Evolutionary conservation across 306 rosid genomes (phyloP).

Genomic region (Biancaea sappan): DNA sequence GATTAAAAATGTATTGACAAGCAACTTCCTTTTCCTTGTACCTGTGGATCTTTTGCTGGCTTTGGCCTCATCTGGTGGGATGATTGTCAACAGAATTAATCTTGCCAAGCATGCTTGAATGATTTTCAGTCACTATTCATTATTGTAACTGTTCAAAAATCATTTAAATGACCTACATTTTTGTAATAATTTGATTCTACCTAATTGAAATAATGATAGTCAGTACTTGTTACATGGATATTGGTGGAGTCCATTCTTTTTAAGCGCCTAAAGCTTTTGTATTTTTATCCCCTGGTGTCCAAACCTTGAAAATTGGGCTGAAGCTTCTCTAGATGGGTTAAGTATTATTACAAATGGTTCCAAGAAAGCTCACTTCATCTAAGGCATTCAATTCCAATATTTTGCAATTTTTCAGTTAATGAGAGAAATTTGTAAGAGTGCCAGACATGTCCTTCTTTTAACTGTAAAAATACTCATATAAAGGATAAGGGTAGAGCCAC

Average conservation of each 20-base stretch:
- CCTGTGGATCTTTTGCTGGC: background rate
- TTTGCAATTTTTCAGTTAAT: background rate
- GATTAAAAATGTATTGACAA: background rate
- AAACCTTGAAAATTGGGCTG: background rate
- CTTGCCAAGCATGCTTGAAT: background rate
- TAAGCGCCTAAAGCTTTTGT: background rate
- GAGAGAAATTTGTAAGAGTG: background rate
- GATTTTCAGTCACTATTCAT: background rate
- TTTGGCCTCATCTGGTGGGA: background rate
- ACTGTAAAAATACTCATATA: background rate
- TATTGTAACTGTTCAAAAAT: background rate
- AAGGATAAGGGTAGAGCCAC: background rate
- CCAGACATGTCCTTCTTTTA: background rate
- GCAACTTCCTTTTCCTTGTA: background rate
- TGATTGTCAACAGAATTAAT: background rate
- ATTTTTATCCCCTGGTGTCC: background rate
- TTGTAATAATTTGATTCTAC: background rate
- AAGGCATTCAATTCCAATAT: background rate
- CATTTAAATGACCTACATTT: background rate
- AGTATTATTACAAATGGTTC: background rate
- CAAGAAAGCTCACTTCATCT: background rate
- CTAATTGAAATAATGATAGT: background rate
- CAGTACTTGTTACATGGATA: background rate
- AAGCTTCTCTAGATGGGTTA: slow-evolving; percentile 1
- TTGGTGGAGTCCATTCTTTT: background rate